These are phyloP conservation scores for Eustoma russellianum DNA, from an alignment of 257 asterid species.

Conservation along the genomic window DNA sequence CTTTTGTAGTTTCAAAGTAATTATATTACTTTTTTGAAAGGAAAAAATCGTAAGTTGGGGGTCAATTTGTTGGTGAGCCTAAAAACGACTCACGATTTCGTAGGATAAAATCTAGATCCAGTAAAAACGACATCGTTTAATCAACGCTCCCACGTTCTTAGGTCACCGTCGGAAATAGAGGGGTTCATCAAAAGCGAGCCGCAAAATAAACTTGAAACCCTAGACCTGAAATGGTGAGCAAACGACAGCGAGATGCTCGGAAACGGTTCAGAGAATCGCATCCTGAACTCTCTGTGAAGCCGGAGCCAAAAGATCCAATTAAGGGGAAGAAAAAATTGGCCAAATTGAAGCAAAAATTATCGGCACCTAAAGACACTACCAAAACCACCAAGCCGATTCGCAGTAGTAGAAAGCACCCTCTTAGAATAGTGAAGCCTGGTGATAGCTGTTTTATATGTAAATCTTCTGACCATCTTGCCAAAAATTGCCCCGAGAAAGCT, in stretches of 20 bases:
- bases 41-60: too few species aligned
- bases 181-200: too few species aligned
- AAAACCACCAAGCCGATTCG: constrained; percentile 28
- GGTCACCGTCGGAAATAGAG: too few species aligned
- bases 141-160: too few species aligned
- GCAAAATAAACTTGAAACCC: too few species aligned
- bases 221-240: constrained; percentile 46
- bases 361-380: constrained; percentile 26
- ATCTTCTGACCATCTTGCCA: constrained; percentile 71
- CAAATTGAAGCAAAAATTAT: constrained; percentile 46
- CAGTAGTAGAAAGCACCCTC: constrained; percentile 39
- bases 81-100: too few species aligned
- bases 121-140: too few species aligned
- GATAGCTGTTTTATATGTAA: constrained; percentile 88
- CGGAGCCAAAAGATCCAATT: constrained; percentile 63
- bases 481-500: constrained; percentile 61
- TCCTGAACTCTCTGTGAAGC: constrained; percentile 62
- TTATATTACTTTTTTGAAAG: too few species aligned
- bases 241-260: constrained; percentile 57
- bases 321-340: constrained; percentile 36
- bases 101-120: neutral
- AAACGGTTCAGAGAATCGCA: constrained; percentile 48
- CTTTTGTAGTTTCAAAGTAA: too few species aligned
- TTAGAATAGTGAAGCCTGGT: constrained; percentile 93
- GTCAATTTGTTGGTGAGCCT: too few species aligned